These are phyloP conservation scores for Trichophyton rubrum DNA, from an alignment of 2,329 filamentous ascomycete species.

Conservation along the genomic window DNA sequence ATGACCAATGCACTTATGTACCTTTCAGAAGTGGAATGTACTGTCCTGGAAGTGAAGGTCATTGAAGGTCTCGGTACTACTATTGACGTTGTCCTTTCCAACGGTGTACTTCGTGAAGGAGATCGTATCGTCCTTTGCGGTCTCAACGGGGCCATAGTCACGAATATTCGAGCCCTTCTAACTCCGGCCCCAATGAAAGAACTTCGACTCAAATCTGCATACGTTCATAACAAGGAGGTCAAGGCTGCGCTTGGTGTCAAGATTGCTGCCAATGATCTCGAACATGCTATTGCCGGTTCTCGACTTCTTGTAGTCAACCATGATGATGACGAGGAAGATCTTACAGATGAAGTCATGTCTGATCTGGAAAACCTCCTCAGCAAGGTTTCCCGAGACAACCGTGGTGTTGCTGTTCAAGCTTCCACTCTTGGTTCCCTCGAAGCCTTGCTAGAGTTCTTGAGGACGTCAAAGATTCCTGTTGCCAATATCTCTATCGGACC, in stretches of 20 bases:
- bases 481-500: conserved; percentile 95
- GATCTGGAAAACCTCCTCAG: conserved; percentile 85
- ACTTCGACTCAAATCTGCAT: conserved; percentile 84
- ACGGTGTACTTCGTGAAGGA: conserved; percentile 87
- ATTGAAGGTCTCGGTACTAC: conserved; percentile 98
- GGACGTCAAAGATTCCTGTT: conserved; percentile 91
- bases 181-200: conserved; percentile 90
- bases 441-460: conserved; percentile 90
- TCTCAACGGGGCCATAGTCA: conserved; percentile 89
- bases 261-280: conserved; percentile 90
- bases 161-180: conserved; percentile 85
- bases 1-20: conserved; percentile 99
- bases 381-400: conserved; percentile 80
- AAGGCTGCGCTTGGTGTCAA: conserved; percentile 98
- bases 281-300: conserved; percentile 92
- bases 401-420: conserved; percentile 92
- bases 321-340: conserved; percentile 91
- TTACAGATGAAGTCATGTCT: conserved; percentile 90
- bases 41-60: conserved; percentile 95
- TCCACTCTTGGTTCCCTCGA: conserved; percentile 95
- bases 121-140: conserved; percentile 92
- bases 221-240: conserved; percentile 98
- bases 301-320: conserved; percentile 86
- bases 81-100: conserved; percentile 91
- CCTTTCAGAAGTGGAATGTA: conserved; percentile 92